These are phyloP conservation scores for Chlamydomonas sp. DNA, from an alignment of 139 green algal species.

Conservation along the genomic window DNA sequence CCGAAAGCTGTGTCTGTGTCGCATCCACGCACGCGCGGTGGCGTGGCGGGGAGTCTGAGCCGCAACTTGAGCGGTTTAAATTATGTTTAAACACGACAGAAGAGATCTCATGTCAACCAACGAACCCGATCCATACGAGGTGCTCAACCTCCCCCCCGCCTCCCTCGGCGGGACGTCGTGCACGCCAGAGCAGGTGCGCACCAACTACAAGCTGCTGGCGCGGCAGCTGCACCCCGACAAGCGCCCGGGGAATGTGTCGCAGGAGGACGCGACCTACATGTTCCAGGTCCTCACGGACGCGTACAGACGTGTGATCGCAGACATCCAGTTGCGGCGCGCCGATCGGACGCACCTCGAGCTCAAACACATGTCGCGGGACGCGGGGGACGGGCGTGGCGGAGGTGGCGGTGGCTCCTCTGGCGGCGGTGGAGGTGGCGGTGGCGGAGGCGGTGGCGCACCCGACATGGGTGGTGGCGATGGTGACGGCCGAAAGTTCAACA, in stretches of 20 bases:
- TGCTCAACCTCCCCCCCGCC: too few relatives aligned
- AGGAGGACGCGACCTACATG: neutral
- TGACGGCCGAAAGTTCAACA: neutral
- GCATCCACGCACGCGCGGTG: too few relatives aligned
- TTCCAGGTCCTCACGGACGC: slow-evolving; percentile 5
- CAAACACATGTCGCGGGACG: neutral
- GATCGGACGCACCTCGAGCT: neutral
- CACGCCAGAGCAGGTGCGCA: slow-evolving; percentile 2
- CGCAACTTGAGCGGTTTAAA: too few relatives aligned
- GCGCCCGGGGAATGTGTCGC: neutral
- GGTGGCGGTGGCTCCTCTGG: neutral
- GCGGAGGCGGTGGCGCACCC: neutral
- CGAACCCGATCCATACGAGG: too few relatives aligned
- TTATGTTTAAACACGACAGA: too few relatives aligned
- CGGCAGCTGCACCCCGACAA: slow-evolving; percentile 11
- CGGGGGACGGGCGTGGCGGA: neutral
- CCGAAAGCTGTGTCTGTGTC: too few relatives aligned
- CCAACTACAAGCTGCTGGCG: slow-evolving; percentile 1
- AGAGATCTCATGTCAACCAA: too few relatives aligned
- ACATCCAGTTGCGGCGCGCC: neutral
- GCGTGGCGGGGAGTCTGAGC: too few relatives aligned
- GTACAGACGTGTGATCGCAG: neutral
- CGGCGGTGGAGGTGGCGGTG: neutral
- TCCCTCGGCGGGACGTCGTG: too few relatives aligned
- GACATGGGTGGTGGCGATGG: neutral